Conservation (phyloP, 805 yeast genomes). For the Metschnikowia bowlesiae region DNA sequence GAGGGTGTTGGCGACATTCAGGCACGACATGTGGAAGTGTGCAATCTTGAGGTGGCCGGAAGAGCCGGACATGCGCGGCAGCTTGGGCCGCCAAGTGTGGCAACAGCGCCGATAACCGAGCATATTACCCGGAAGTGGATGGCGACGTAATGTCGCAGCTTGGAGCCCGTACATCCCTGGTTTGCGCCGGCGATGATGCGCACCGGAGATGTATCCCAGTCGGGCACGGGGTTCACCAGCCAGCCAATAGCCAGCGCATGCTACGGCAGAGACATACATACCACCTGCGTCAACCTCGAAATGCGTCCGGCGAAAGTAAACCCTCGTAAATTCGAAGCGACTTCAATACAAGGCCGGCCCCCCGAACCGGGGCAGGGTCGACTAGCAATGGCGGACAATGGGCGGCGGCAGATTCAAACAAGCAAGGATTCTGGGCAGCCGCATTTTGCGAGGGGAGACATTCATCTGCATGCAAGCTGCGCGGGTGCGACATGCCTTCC, state of each 20-base stretch:
- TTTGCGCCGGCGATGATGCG: neutral
- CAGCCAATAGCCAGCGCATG: too few species aligned
- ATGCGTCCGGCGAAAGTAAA: too few species aligned
- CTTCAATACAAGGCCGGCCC: too few species aligned
- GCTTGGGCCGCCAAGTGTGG: neutral
- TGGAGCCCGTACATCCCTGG: neutral
- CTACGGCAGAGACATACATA: too few species aligned
- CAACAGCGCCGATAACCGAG: conserved; percentile 2
- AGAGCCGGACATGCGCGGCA: neutral
- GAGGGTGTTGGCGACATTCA: neutral
- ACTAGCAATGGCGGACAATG: neutral
- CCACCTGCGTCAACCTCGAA: too few species aligned
- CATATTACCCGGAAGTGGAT: neutral
- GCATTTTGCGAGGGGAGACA: neutral
- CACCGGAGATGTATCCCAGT: conserved; percentile 3
- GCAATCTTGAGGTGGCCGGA: neutral
- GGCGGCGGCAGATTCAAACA: neutral
- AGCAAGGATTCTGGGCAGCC: neutral
- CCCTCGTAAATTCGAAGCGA: too few species aligned
- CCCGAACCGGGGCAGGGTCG: neutral
- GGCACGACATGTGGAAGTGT: neutral
- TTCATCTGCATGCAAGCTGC: neutral
- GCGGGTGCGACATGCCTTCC: conserved; percentile 14
- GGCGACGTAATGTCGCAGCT: conserved; percentile 3
- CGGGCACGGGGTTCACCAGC: neutral